Conservation (phyloP, 257 asterid species). For the Paraleonurus japonicus region DNA sequence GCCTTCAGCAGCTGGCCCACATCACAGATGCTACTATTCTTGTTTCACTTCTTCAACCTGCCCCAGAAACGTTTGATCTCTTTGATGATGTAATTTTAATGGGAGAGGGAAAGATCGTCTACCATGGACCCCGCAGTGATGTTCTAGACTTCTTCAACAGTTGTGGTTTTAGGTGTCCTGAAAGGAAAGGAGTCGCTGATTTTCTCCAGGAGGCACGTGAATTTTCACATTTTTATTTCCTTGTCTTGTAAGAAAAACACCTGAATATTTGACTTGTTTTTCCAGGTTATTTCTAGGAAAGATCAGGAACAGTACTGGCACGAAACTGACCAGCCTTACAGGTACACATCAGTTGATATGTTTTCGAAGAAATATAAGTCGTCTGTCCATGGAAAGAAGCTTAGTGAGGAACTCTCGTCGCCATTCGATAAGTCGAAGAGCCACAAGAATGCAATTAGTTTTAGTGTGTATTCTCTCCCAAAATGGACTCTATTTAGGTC, state of each 20-base stretch:
- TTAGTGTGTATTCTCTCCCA: conserved; percentile 36
- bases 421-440: conserved; percentile 44
- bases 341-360: conserved; percentile 34
- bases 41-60: conserved; percentile 59
- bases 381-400: conserved; percentile 38
- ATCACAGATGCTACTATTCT: conserved; percentile 48
- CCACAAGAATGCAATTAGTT: conserved; percentile 39
- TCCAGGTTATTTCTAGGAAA: conserved; percentile 53
- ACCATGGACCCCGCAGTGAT: conserved; percentile 47
- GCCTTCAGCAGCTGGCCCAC: conserved; percentile 51
- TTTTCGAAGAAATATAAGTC: conserved; percentile 36
- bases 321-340: conserved; percentile 31
- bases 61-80: conserved; percentile 61
- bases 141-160: conserved; percentile 43
- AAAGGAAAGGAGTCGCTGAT: conserved; percentile 67
- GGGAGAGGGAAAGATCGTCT: conserved; percentile 56
- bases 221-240: neutral
- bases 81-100: conserved; percentile 54
- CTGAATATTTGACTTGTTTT: neutral
- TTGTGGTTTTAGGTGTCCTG: conserved; percentile 57
- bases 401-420: conserved; percentile 28
- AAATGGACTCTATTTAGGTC: conserved; percentile 42
- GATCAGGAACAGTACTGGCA: conserved; percentile 60
- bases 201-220: conserved; percentile 56
- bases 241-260: neutral